phyloP scores from a whole-genome alignment of 768 basidiomycete genomes.

The Rhodotorula kratochvilovae region DNA sequence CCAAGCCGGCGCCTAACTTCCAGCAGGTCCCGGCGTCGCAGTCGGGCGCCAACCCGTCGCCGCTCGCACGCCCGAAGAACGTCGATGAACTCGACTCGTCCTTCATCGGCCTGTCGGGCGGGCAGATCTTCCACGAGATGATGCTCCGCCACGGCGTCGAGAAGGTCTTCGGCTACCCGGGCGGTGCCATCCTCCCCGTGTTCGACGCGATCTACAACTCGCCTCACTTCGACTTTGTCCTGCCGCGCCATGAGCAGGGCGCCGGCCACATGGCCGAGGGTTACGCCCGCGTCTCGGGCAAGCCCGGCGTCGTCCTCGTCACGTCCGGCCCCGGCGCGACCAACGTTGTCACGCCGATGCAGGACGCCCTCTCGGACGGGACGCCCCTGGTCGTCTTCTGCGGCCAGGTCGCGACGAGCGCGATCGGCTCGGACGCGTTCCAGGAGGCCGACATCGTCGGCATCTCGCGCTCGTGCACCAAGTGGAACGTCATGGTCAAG shows the following conservation, averaged over 20 bases:
- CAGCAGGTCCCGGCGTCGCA: constrained; percentile 18
- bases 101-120: constrained; percentile 90
- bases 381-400: constrained; percentile 90
- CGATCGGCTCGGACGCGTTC: constrained; percentile 98
- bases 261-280: constrained; percentile 95
- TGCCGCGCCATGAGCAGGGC: constrained; percentile 95
- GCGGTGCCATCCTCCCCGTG: constrained; percentile 90
- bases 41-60: constrained; percentile 14
- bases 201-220: constrained; percentile 99
- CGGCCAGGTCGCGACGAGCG: constrained; percentile 97
- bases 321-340: constrained; percentile 98
- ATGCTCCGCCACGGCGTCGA: constrained; percentile 95
- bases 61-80: constrained; percentile 8
- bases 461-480: constrained; percentile 93
- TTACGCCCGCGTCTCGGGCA: constrained; percentile 93
- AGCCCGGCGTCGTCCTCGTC: constrained; percentile 94
- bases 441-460: constrained; percentile 97
- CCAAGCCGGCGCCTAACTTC: constrained; percentile 33
- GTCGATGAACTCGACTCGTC: constrained; percentile 58
- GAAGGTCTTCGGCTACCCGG: constrained; percentile 96
- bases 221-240: constrained; percentile 85
- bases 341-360: constrained; percentile 96
- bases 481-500: constrained; percentile 99
- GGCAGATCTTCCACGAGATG: constrained; percentile 99
- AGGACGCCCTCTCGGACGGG: constrained; percentile 91